phyloP scores from a whole-genome alignment of 768 basidiomycete species.

The Tubosaeta brunneosetosa region DNA sequence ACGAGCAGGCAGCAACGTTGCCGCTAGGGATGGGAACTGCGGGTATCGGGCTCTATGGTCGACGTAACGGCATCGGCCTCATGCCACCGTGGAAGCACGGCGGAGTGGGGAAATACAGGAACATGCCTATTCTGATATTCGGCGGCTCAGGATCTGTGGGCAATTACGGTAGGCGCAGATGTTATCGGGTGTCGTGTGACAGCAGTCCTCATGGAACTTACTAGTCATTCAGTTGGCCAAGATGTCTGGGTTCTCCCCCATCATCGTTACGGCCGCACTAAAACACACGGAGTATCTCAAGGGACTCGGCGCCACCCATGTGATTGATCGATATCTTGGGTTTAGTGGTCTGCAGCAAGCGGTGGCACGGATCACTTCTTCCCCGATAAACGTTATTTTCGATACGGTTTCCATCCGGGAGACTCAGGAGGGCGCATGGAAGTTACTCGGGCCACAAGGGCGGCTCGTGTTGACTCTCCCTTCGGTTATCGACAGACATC shows the following conservation, averaged over 20 bases:
- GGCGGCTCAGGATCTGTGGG: constrained; percentile 49
- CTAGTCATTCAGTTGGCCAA: constrained; percentile 38
- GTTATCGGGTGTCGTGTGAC: constrained; percentile 4
- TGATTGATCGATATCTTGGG: constrained; percentile 29
- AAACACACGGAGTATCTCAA: constrained; percentile 35
- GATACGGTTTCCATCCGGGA: constrained; percentile 37
- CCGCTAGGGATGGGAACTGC: constrained; percentile 48
- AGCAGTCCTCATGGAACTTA: constrained; percentile 12
- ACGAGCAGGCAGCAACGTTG: constrained; percentile 46
- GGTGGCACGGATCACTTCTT: constrained; percentile 33
- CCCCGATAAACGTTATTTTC: constrained; percentile 33
- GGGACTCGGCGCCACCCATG: constrained; percentile 31
- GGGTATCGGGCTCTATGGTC: constrained; percentile 45
- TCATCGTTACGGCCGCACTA: constrained; percentile 32
- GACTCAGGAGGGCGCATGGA: constrained; percentile 37
- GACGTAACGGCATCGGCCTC: constrained; percentile 39
- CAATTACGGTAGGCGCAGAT: constrained; percentile 39
- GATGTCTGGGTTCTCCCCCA: constrained; percentile 37
- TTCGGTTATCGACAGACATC: constrained; percentile 27
- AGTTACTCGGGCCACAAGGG: constrained; percentile 36
- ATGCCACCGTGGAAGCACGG: constrained; percentile 35
- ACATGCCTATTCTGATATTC: constrained; percentile 42
- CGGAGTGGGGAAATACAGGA: constrained; percentile 38
- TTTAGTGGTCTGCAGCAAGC: constrained; percentile 31
- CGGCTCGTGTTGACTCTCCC: constrained; percentile 32